Evolutionary conservation across 352 stramenopile species (phyloP), one percentile per base, ranked within the genome.

Genomic region (Pythium sukuiense): DNA sequence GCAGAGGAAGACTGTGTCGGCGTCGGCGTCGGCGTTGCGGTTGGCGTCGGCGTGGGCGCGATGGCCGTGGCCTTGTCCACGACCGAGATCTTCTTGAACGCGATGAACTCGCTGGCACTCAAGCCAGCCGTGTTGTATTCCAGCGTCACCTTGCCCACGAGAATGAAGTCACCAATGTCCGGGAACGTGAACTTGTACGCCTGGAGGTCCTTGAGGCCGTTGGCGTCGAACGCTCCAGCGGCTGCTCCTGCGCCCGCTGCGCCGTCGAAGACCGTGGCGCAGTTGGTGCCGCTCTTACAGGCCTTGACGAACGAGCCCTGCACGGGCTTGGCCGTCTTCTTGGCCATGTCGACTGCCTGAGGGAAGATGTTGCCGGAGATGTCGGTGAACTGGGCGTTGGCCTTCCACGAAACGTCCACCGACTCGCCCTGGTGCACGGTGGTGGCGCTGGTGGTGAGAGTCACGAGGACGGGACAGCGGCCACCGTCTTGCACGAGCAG

Each of bases 201-300:
- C 52, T 70, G 76, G 13, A 93, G 65, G 7, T 74, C 48, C 59
- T 87, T 89, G 13, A 59, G 66, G 7, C 82, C 80, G 9, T 73
- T 72, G 11, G 70, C 50, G 54, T 73, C 69, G 49, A 89, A 93
- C 0, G 62, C 59, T 33, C 85, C 85, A 0, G 27, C 74, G 32
- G 49, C 73, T 35, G 69, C 66, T 35, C 75, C 74, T 1, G 67
- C 59, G 20, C 81, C 82, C 0, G 72, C 68, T 6, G 72, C 77
- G 48, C 69, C 69, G 39, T 77, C 76, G 16, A 90, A 65, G 39
- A 79, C 73, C 0, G 76, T 76, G 26, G 55, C 80, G 59, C 85
- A 92, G 74, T 93, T 86, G 32, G 85, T 92, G 55, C 79, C 79
- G 11, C 54, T 61, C 35, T 81, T 87, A 65, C 85, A 93, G 11